phyloP scores from a whole-genome alignment of 257 asterid species.

The Solanum pinnatisectum region DNA sequence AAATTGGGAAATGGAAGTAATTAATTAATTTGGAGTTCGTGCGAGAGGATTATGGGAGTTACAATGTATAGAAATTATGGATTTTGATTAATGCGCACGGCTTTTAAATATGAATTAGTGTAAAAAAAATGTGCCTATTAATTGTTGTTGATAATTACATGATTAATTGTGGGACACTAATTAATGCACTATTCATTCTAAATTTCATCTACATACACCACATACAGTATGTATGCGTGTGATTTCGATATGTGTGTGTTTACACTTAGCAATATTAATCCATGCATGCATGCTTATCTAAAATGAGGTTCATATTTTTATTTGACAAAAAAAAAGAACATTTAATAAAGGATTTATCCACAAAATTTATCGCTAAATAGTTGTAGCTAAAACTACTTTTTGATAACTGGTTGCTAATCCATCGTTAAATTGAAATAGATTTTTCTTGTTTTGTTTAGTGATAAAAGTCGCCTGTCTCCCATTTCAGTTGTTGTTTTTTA shows the following conservation, averaged over 20 bases:
- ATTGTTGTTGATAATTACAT: background rate
- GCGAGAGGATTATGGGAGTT: conserved; percentile 67
- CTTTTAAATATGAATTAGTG: conserved; percentile 14
- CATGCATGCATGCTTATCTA: background rate
- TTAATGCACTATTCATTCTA: background rate
- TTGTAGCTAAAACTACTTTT: background rate
- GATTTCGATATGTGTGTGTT: background rate
- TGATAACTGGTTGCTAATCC: background rate
- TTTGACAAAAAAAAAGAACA: background rate
- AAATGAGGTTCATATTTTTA: background rate
- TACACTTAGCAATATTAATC: background rate
- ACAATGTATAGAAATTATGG: conserved; percentile 37
- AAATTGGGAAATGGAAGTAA: background rate
- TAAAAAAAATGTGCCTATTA: background rate
- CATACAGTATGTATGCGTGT: background rate
- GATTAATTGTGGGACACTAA: background rate
- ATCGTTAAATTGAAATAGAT: background rate
- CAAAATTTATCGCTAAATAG: background rate
- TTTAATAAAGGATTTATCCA: background rate
- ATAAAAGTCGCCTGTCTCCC: background rate
- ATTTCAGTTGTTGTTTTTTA: background rate
- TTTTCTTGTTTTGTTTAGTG: background rate
- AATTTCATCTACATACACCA: background rate
- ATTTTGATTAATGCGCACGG: conserved; percentile 17
- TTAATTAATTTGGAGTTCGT: conserved; percentile 34